These are phyloP conservation scores for Verticillium tricorpus DNA, from an alignment of 2,329 filamentous ascomycete genomes.

Conservation along the genomic window DNA sequence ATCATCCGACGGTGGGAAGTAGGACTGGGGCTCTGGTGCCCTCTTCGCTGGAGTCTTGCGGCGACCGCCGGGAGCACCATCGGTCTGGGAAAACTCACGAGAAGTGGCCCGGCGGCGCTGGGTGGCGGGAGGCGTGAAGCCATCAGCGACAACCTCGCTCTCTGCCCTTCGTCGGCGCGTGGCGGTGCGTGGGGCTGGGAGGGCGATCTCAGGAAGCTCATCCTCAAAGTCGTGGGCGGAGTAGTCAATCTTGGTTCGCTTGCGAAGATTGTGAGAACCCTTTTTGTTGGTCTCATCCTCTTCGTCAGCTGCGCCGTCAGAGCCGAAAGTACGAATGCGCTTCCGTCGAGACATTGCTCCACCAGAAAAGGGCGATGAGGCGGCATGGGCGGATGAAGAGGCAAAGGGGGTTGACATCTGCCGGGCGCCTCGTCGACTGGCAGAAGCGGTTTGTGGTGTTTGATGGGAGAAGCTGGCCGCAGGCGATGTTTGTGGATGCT, in stretches of 20 bases:
- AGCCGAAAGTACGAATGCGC: slow-evolving; percentile 8
- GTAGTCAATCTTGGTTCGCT: slow-evolving; percentile 54
- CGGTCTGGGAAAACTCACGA: slow-evolving; percentile 10
- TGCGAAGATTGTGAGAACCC: slow-evolving; percentile 55
- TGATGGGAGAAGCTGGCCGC: slow-evolving; percentile 4
- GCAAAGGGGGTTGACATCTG: not conserved
- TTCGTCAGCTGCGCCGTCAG: slow-evolving; percentile 25
- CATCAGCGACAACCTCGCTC: slow-evolving; percentile 15
- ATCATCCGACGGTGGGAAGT: slow-evolving; percentile 21
- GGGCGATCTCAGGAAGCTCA: slow-evolving; percentile 25
- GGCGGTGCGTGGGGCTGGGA: slow-evolving; percentile 17
- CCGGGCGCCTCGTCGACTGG: slow-evolving; percentile 6
- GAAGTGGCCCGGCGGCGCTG: slow-evolving; percentile 12
- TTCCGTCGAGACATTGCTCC: slow-evolving; percentile 9
- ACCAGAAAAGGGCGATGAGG: not conserved
- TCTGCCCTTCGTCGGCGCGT: slow-evolving; percentile 23
- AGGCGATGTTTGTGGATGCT: slow-evolving; percentile 6
- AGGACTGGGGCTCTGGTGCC: slow-evolving; percentile 20
- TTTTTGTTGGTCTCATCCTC: slow-evolving; percentile 48
- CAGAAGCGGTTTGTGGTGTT: slow-evolving; percentile 13
- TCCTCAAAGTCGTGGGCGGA: slow-evolving; percentile 49
- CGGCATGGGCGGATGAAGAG: not conserved
- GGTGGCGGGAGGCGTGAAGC: slow-evolving; percentile 6
- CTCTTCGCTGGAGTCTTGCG: slow-evolving; percentile 36
- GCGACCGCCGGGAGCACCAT: slow-evolving; percentile 17